Conservation (phyloP, 139 green algal genomes). For the Picochlorum sp. region DNA sequence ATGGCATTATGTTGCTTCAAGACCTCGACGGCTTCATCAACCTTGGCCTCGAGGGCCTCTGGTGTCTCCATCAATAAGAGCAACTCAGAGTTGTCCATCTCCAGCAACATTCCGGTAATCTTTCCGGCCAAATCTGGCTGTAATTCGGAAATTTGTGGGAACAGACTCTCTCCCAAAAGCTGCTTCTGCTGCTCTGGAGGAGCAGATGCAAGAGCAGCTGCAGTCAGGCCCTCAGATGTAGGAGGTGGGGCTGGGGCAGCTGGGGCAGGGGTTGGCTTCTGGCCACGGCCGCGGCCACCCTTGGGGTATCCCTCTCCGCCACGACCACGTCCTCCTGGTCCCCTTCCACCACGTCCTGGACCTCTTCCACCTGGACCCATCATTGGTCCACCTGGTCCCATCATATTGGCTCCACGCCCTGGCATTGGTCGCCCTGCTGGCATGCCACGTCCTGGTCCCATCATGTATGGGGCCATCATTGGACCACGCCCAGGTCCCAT, state of each 20-base stretch:
- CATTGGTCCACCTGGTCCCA: background rate
- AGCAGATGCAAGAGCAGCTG: slow-evolving; percentile 69
- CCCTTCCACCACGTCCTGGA: slow-evolving; percentile 13
- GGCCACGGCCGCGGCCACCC: slow-evolving; percentile 25
- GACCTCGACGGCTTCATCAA: slow-evolving; percentile 74
- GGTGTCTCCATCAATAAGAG: slow-evolving; percentile 74
- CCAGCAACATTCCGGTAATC: slow-evolving; percentile 93
- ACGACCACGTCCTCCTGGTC: background rate
- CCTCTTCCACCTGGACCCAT: slow-evolving; percentile 13
- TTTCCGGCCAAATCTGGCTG: slow-evolving; percentile 83
- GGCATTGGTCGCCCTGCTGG: slow-evolving; percentile 8
- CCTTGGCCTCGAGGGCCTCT: slow-evolving; percentile 67
- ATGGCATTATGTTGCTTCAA: slow-evolving; percentile 74
- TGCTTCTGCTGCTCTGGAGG: slow-evolving; percentile 77
- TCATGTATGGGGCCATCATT: slow-evolving; percentile 36
- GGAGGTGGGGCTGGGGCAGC: slow-evolving; percentile 16
- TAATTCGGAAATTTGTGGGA: slow-evolving; percentile 55
- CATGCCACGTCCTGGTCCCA: slow-evolving; percentile 13
- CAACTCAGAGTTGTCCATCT: slow-evolving; percentile 91
- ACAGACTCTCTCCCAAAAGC: slow-evolving; percentile 85
- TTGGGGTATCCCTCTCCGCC: slow-evolving; percentile 6
- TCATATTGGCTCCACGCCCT: slow-evolving; percentile 6
- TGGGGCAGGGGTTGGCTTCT: slow-evolving; percentile 7
- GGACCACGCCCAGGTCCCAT: slow-evolving; percentile 2
- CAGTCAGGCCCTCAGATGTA: slow-evolving; percentile 31